phyloP scores from a whole-genome alignment of 1,139 yeast genomes.

The Kluyveromyces sp. region DNA sequence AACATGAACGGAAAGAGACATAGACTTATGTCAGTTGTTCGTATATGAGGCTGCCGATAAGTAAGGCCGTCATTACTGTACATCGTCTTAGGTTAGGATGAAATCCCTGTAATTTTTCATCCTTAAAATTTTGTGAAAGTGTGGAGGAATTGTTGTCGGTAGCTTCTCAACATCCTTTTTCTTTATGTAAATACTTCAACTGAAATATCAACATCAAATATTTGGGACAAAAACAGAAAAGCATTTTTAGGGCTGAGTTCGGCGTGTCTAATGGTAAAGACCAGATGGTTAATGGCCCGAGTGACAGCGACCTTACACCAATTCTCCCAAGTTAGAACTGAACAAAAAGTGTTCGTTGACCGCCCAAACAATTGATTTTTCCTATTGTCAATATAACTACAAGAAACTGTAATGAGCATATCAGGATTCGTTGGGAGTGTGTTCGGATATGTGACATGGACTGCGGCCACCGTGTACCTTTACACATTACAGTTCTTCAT shows the following conservation, averaged over 20 bases:
- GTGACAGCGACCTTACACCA: too few relatives aligned
- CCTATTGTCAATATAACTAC: background rate
- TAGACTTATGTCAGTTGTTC: background rate
- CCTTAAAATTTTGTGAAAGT: too few relatives aligned
- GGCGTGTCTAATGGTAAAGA: too few relatives aligned
- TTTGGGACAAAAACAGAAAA: background rate
- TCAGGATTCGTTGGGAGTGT: background rate
- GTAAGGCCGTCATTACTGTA: background rate
- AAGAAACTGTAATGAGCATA: background rate
- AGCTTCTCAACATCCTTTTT: background rate
- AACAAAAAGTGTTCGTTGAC: too few relatives aligned
- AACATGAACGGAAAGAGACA: background rate
- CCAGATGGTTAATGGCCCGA: too few relatives aligned
- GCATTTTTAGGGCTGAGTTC: background rate
- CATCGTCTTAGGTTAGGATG: too few relatives aligned
- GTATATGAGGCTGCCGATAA: background rate
- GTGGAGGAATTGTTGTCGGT: too few relatives aligned
- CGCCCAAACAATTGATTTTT: too few relatives aligned
- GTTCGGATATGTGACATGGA: background rate
- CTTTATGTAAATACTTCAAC: too few relatives aligned
- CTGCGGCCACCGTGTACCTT: constrained; percentile 6
- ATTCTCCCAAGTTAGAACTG: too few relatives aligned
- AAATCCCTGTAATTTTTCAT: too few relatives aligned
- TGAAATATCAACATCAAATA: constrained; percentile 1
- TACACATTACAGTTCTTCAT: constrained; percentile 1